These are phyloP conservation scores for Kodamaea suecica DNA, from an alignment of 1,139 yeast genomes.

Conservation along the genomic window DNA sequence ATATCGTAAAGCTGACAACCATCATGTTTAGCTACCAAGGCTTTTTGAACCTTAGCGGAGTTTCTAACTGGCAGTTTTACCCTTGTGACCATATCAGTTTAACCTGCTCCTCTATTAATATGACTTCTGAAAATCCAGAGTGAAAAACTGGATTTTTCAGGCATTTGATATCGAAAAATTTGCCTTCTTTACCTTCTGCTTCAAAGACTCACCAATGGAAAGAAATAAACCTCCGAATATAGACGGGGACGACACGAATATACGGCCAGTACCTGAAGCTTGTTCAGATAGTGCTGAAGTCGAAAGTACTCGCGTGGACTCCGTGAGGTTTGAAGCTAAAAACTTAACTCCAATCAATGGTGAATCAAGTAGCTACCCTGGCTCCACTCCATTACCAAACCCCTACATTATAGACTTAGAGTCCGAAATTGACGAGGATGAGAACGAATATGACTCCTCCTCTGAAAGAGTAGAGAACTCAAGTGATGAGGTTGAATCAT, in stretches of 20 bases:
- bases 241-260: background rate
- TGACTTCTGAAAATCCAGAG: too few relatives aligned
- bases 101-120: too few relatives aligned
- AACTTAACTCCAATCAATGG: background rate
- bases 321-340: too few relatives aligned
- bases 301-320: too few relatives aligned
- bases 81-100: too few relatives aligned
- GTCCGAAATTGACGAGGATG: slow-evolving; percentile 14
- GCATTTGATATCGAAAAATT: background rate
- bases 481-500: slow-evolving; percentile 5
- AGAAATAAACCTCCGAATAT: slow-evolving; percentile 1
- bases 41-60: too few relatives aligned
- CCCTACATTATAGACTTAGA: slow-evolving; percentile 17
- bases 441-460: slow-evolving; percentile 2
- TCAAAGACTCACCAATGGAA: slow-evolving; percentile 1
- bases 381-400: slow-evolving; percentile 2
- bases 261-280: background rate
- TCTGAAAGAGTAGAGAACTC: slow-evolving; percentile 3
- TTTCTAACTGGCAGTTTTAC: too few relatives aligned
- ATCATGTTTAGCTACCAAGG: too few relatives aligned
- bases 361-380: too few relatives aligned
- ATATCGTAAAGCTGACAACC: too few relatives aligned
- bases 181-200: background rate
- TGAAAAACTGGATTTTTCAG: background rate
- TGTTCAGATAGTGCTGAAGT: background rate